Conservation (phyloP, 2,329 filamentous ascomycete genomes). For the Colletotrichum sidae region DNA sequence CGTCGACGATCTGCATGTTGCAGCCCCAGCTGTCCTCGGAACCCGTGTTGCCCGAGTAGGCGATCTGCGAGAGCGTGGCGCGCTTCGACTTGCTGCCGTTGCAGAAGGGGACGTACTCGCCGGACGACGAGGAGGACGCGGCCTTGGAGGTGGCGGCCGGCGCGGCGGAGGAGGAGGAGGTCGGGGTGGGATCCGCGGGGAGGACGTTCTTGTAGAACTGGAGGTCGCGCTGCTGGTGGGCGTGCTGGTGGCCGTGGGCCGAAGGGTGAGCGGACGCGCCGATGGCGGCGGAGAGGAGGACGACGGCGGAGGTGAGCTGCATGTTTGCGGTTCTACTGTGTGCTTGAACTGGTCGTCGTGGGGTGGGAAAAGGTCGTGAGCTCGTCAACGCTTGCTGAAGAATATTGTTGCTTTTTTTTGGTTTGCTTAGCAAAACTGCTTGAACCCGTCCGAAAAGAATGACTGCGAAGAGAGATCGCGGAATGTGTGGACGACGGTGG, state of each 20-base stretch:
- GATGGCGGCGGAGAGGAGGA: slow-evolving; percentile 54
- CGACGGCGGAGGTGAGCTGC: slow-evolving; percentile 54
- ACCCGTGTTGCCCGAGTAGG: slow-evolving; percentile 61
- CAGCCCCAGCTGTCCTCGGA: slow-evolving; percentile 56
- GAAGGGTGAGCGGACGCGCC: slow-evolving; percentile 56
- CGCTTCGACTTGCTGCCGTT: slow-evolving; percentile 54
- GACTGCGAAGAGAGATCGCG: slow-evolving; percentile 38
- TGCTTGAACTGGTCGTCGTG: slow-evolving; percentile 7
- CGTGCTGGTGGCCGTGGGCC: slow-evolving; percentile 48
- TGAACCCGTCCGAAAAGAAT: slow-evolving; percentile 38
- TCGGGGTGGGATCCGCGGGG: slow-evolving; percentile 12
- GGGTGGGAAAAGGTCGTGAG: slow-evolving; percentile 14
- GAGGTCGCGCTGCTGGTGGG: slow-evolving; percentile 41
- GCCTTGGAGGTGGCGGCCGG: slow-evolving; percentile 7
- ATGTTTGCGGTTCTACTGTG: slow-evolving; percentile 41
- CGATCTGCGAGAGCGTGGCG: slow-evolving; percentile 58
- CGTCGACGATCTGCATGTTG: slow-evolving; percentile 62
- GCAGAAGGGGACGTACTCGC: slow-evolving; percentile 46
- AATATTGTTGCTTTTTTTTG: slow-evolving; percentile 9
- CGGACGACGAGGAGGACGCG: slow-evolving; percentile 49
- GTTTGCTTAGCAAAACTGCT: not conserved
- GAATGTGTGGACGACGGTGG: slow-evolving; percentile 32
- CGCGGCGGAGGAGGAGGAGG: slow-evolving; percentile 1
- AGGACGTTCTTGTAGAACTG: slow-evolving; percentile 26
- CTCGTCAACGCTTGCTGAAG: slow-evolving; percentile 21